Evolutionary conservation across 441 rosid genomes (phyloP).

Genomic region (Mallotus repandus): DNA sequence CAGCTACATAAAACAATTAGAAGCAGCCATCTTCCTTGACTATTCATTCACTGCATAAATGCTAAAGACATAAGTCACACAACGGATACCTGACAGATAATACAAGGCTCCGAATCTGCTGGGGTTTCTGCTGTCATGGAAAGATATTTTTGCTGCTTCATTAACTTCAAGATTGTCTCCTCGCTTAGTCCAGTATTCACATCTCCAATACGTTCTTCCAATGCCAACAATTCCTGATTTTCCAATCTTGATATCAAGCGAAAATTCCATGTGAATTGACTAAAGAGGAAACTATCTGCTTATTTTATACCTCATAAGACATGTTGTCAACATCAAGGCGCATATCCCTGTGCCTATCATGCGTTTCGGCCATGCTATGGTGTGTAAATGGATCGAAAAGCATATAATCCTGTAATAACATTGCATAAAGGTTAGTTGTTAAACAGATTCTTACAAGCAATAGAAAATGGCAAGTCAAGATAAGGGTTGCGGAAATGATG

Average conservation of each 20-base stretch:
- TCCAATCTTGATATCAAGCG: conserved; percentile 19
- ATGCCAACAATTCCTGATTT: conserved; percentile 75
- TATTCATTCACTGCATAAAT: background rate
- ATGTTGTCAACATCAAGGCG: conserved; percentile 90
- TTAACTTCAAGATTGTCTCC: conserved; percentile 53
- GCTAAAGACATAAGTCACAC: background rate
- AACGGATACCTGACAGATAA: conserved; percentile 71
- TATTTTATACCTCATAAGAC: conserved; percentile 74
- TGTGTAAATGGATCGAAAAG: conserved; percentile 61
- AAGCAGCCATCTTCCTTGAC: background rate
- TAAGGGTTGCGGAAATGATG: too few relatives aligned
- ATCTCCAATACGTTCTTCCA: conserved; percentile 81
- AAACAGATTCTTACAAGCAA: background rate
- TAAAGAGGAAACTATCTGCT: conserved; percentile 1
- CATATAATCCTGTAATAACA: conserved; percentile 63
- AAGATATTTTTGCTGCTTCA: conserved; percentile 49
- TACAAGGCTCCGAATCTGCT: conserved; percentile 68
- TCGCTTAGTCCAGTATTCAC: conserved; percentile 73
- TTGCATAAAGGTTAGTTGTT: too few relatives aligned
- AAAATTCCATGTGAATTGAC: conserved; percentile 10
- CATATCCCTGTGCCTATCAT: conserved; percentile 84
- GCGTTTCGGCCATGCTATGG: conserved; percentile 64
- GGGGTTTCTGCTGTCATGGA: conserved; percentile 27
- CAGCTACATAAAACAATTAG: background rate
- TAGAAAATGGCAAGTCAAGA: too few relatives aligned